Evolutionary conservation across 2,329 filamentous ascomycete genomes (phyloP).

Genomic region (Blastomyces emzantsi): DNA sequence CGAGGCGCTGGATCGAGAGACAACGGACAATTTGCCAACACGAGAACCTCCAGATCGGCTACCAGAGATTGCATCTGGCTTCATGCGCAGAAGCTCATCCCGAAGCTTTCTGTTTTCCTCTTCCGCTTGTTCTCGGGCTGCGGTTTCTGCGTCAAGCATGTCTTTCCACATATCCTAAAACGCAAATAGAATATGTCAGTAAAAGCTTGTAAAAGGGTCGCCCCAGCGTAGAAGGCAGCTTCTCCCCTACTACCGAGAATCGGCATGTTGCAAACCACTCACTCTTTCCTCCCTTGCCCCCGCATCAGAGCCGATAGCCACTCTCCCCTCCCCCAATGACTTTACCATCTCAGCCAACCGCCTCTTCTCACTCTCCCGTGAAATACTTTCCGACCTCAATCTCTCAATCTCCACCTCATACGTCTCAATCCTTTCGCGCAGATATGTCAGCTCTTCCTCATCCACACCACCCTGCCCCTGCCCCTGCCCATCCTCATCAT

Average conservation of each 20-base stretch:
- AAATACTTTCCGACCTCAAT: conserved; percentile 65
- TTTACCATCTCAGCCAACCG: conserved; percentile 75
- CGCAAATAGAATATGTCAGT: background rate
- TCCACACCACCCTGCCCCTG: conserved; percentile 50
- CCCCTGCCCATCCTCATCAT: conserved; percentile 33
- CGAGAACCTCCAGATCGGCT: conserved; percentile 25
- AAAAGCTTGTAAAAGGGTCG: conserved; percentile 16
- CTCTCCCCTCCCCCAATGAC: conserved; percentile 47
- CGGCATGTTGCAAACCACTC: conserved; percentile 20
- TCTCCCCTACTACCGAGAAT: conserved; percentile 18
- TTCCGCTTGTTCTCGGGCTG: conserved; percentile 78
- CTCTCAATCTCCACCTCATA: conserved; percentile 77
- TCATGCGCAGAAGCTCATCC: conserved; percentile 70
- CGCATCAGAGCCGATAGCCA: conserved; percentile 40
- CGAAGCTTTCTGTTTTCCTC: conserved; percentile 77
- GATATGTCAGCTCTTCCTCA: conserved; percentile 76
- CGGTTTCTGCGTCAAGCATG: conserved; percentile 82
- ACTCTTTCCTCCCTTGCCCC: conserved; percentile 42
- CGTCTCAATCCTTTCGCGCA: conserved; percentile 77
- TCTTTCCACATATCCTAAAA: conserved; percentile 83
- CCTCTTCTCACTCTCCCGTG: conserved; percentile 75
- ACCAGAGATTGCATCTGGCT: conserved; percentile 16
- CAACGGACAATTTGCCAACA: conserved; percentile 27
- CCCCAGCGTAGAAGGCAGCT: background rate
- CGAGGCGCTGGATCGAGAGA: conserved; percentile 31